Conservation (phyloP, 2,329 filamentous ascomycete species). For the Fusarium acutatum region DNA sequence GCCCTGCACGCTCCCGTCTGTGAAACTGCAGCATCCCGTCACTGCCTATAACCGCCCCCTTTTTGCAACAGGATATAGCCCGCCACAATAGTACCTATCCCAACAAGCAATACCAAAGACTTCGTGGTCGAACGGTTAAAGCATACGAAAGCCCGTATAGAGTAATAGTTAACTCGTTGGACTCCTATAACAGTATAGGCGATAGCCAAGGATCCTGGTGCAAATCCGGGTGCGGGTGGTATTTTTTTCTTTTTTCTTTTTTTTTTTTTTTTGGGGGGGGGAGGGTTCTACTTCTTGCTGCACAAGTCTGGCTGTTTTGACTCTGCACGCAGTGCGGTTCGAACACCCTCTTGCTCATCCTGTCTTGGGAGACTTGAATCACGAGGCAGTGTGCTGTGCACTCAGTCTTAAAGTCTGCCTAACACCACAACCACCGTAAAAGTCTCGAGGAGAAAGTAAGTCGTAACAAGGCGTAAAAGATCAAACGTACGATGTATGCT, state of each 20-base stretch:
- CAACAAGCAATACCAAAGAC: slow-evolving; percentile 20
- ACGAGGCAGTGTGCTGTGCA: neutral
- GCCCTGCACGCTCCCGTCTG: slow-evolving; percentile 16
- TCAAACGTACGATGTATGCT: neutral
- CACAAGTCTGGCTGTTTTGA: neutral
- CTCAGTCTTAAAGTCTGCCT: neutral
- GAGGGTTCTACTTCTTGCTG: neutral
- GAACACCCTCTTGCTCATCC: neutral
- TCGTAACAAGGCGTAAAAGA: neutral
- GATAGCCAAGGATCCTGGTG: slow-evolving; percentile 49
- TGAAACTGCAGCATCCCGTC: slow-evolving; percentile 25
- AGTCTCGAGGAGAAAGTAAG: neutral
- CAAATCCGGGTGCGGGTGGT: slow-evolving; percentile 48
- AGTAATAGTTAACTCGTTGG: slow-evolving; percentile 50
- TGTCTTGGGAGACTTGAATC: neutral
- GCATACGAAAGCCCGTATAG: slow-evolving; percentile 42
- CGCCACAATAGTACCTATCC: neutral
- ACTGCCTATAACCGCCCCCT: slow-evolving; percentile 17
- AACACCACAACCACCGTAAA: neutral
- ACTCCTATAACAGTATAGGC: slow-evolving; percentile 45
- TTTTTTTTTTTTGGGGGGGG: no score
- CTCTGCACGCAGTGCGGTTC: neutral
- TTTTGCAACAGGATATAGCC: slow-evolving; percentile 18
- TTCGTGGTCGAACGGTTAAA: slow-evolving; percentile 38
- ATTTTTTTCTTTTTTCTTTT: slow-evolving; percentile 16